Conservation (phyloP, 2,329 filamentous ascomycete genomes). For the Hirsutella rhossiliensis region DNA sequence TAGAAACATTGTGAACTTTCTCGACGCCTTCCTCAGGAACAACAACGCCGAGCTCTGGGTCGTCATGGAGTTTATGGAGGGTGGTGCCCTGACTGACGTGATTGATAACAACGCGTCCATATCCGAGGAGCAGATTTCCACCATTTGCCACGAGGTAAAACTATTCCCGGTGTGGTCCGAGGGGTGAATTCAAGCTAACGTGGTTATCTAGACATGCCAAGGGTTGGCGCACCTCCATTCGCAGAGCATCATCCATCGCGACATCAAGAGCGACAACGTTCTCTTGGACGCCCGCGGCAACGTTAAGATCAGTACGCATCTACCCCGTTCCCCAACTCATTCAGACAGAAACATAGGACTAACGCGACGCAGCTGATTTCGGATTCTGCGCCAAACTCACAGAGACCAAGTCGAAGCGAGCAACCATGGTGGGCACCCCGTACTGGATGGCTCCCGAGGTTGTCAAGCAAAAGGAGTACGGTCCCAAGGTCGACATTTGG, state of each 20-base stretch:
- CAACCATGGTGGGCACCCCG: conserved; percentile 97
- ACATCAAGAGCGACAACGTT: conserved; percentile 99
- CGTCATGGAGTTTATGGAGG: conserved; percentile 99
- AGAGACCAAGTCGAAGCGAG: conserved; percentile 90
- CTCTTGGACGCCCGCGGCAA: conserved; percentile 87
- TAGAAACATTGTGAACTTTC: conserved; percentile 96
- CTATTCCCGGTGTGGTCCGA: neutral
- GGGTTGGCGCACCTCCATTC: conserved; percentile 88
- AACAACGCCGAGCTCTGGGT: conserved; percentile 97
- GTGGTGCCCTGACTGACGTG: conserved; percentile 91
- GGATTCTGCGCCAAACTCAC: conserved; percentile 98
- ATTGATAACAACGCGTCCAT: conserved; percentile 96
- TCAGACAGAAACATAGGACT: conserved; percentile 9
- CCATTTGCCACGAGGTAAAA: conserved; percentile 86
- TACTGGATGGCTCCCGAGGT: conserved; percentile 99
- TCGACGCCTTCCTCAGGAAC: conserved; percentile 93
- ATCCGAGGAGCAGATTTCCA: conserved; percentile 93
- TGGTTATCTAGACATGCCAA: conserved; percentile 64
- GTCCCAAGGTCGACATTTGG: conserved; percentile 97
- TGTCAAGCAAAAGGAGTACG: conserved; percentile 98
- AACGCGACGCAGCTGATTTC: conserved; percentile 68
- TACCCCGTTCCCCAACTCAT: neutral
- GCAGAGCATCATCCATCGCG: conserved; percentile 95
- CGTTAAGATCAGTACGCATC: conserved; percentile 83
- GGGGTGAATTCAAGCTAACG: conserved; percentile 6